Conservation (phyloP, 441 rosid genomes). For the Euphorbia schlechtendalii region DNA sequence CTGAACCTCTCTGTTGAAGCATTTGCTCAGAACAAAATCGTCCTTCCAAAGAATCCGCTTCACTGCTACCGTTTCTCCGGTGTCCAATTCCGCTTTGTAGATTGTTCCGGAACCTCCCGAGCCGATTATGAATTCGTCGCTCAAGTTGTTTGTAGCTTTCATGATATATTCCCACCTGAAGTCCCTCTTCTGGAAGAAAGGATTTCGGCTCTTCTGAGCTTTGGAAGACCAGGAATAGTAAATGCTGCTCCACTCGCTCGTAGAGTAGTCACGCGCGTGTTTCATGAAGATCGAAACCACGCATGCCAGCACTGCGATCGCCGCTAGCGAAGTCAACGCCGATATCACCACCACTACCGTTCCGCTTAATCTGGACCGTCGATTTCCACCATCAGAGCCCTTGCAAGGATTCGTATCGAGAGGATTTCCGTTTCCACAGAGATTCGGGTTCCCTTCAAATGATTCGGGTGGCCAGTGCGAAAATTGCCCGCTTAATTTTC, state of each 20-base stretch:
- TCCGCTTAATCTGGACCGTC: conserved; percentile 33
- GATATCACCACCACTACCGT: conserved; percentile 43
- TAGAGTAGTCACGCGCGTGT: conserved; percentile 35
- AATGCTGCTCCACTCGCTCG: conserved; percentile 33
- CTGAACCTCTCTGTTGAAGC: conserved; percentile 70
- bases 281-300: conserved; percentile 39
- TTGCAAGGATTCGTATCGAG: conserved; percentile 34
- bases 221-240: conserved; percentile 60
- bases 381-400: conserved; percentile 19
- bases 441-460: conserved; percentile 53
- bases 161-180: conserved; percentile 67
- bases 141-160: conserved; percentile 64
- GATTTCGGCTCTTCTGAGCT: conserved; percentile 44
- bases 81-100: conserved; percentile 53
- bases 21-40: conserved; percentile 49
- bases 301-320: conserved; percentile 44
- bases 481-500: conserved; percentile 53
- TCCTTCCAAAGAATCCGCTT: conserved; percentile 67
- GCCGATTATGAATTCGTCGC: conserved; percentile 73
- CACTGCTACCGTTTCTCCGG: conserved; percentile 59
- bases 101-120: conserved; percentile 83
- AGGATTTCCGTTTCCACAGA: conserved; percentile 79
- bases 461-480: conserved; percentile 61
- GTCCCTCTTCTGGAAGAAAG: conserved; percentile 52
- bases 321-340: conserved; percentile 50